Conservation (phyloP, 139 green algal genomes). For the Chlamydomonas incerta region DNA sequence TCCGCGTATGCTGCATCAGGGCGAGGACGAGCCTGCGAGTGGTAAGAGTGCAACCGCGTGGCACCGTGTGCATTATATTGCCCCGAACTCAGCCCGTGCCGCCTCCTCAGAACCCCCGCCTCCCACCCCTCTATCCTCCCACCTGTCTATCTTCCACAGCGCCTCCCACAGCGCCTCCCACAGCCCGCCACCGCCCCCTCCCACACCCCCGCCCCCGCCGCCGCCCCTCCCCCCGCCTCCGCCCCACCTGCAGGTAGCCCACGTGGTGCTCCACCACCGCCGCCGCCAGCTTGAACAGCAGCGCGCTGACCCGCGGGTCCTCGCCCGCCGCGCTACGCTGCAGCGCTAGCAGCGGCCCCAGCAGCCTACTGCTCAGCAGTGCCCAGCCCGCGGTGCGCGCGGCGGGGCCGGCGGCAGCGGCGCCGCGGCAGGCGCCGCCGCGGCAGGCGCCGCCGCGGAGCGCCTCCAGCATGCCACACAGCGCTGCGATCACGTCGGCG, state of each 20-base stretch:
- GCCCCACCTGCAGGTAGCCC: conserved; percentile 57
- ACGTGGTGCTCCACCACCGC: conserved; percentile 81
- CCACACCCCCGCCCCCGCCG: too few relatives aligned
- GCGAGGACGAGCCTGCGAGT: too few relatives aligned
- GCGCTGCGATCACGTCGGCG: conserved; percentile 33
- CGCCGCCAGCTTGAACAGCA: conserved; percentile 84
- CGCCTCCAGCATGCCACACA: conserved; percentile 73
- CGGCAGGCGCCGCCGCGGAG: conserved; percentile 69
- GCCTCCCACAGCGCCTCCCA: conserved; percentile 60
- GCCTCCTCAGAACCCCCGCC: conserved; percentile 40
- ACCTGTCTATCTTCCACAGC: too few relatives aligned
- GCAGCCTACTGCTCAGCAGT: conserved; percentile 43
- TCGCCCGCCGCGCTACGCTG: conserved; percentile 43
- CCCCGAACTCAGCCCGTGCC: conserved; percentile 22
- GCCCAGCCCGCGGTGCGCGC: conserved; percentile 7
- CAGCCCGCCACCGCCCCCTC: too few relatives aligned
- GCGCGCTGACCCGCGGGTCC: conserved; percentile 60
- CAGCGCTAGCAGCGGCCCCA: conserved; percentile 56
- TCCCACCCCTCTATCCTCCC: too few relatives aligned
- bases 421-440: conserved; percentile 49
- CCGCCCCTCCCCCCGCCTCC: too few relatives aligned
- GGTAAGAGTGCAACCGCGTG: too few relatives aligned
- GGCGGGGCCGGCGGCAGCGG: not conserved
- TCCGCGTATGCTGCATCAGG: too few relatives aligned
- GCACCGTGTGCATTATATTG: conserved; percentile 52